Base-by-base conservation (phyloP, 352 stramenopile species). In the Pythium dissimile region DNA sequence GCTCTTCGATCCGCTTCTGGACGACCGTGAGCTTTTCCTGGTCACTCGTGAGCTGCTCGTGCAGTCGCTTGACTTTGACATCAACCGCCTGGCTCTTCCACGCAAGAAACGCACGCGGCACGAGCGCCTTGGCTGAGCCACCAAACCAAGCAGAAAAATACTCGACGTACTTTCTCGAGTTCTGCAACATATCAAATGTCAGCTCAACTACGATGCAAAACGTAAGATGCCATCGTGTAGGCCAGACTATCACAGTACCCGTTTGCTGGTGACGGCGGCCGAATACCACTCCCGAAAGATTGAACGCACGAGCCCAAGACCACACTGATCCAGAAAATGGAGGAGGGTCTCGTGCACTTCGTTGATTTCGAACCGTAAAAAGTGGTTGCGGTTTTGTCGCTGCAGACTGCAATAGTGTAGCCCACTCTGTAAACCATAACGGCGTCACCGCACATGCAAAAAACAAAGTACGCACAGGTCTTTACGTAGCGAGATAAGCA, bases 111-210 rank as follows among this genome's bases (percentile, higher is more conserved):
- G 85, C 53, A 26, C 78, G 83, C 8, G 69, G 76, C 21, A 82
- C 46, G n/a, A 86, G 55, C 13, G 73, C 59, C 31, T 82, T 86
- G 0, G 69, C 63, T 1, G 81, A 84, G 12, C 64, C 73, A 11
- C 65, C 75, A 44, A 88, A 91, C 81, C 79, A 91, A 15, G 67
- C 72, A 1, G 81, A 91, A 34, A 84, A 89, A 46, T 88, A 86
- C 21, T 72, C 65, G 5, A 89, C 67, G 47, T 91, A 87, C 60
- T 91, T 91, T 27, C 72, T 81, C 35, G 77, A 71, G 48, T 88
- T 88, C 79, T 87, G 54, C 20, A 18, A 38, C 43, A 32, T 13
- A 18, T 23, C 10, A 28, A 21, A 44, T 31, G 28, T 52, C n/a
- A 46, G n/a, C 4, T n/a, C n/a, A n/a, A n/a, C n/a, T n/a, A n/a